Percentiles rank a stretch among this genome's conserved stretches.
Conservation (phyloP, 176 grass and related monocot species). For the Urochloa ruziziensis region DNA sequence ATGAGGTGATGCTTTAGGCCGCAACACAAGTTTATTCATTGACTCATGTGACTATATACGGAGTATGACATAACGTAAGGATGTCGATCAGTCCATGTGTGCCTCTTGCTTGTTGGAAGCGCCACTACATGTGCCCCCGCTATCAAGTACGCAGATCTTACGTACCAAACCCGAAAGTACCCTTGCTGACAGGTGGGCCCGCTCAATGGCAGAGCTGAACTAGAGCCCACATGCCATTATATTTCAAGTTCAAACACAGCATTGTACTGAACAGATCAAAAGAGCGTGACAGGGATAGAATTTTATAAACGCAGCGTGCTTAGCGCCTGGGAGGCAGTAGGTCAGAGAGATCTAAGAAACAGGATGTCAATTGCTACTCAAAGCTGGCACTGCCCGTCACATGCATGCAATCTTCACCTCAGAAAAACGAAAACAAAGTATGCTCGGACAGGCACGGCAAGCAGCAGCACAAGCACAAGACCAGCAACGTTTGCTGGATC, state of each 20-base stretch:
- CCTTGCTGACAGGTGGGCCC: too few relatives aligned
- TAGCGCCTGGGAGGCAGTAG: not conserved
- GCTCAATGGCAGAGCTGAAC: too few relatives aligned
- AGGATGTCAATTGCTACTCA: not conserved
- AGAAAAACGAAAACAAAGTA: not conserved
- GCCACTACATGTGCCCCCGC: too few relatives aligned
- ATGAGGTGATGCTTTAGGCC: not conserved
- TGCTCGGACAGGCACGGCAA: not conserved
- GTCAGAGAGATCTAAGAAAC: not conserved
- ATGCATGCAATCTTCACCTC: not conserved
- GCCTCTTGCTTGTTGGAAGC: too few relatives aligned
- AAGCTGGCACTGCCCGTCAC: not conserved
- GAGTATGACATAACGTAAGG: too few relatives aligned
- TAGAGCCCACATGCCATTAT: too few relatives aligned
- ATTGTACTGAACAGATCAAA: too few relatives aligned
- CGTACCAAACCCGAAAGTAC: too few relatives aligned
- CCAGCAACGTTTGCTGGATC: not conserved
- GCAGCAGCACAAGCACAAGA: not conserved
- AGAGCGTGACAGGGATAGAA: too few relatives aligned
- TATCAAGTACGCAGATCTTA: too few relatives aligned
- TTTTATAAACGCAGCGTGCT: not conserved
- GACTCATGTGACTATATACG: too few relatives aligned
- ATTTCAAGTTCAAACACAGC: not conserved
- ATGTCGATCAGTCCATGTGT: too few relatives aligned
- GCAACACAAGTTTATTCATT: not conserved